A percentile compares a stretch with the other conserved stretches of the same genome.
These are phyloP conservation scores for Evansstolkia leycettana DNA, from an alignment of 495 filamentous ascomycete species.

Conservation along the genomic window DNA sequence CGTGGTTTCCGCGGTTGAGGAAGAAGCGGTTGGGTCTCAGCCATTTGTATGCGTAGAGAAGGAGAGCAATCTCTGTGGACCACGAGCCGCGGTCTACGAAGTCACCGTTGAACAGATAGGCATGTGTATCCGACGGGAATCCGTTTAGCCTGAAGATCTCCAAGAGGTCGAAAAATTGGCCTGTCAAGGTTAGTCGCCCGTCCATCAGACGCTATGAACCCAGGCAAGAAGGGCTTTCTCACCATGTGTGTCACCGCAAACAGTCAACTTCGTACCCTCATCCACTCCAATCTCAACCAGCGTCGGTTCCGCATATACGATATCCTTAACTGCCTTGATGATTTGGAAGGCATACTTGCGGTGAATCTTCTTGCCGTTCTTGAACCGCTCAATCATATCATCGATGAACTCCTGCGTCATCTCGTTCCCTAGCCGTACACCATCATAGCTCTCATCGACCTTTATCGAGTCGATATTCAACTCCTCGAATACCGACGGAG, in stretches of 20 bases:
- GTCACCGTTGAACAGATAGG: slow-evolving; percentile 97
- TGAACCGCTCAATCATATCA: slow-evolving; percentile 94
- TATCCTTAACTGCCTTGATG: slow-evolving; percentile 72
- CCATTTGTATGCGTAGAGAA: slow-evolving; percentile 97
- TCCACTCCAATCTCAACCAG: slow-evolving; percentile 91
- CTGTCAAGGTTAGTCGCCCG: slow-evolving; percentile 26
- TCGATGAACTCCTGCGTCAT: slow-evolving; percentile 96
- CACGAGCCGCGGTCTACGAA: slow-evolving; percentile 97
- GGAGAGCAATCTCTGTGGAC: slow-evolving; percentile 90
- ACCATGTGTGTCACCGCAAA: slow-evolving; percentile 98
- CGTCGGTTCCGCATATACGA: slow-evolving; percentile 85
- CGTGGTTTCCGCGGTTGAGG: slow-evolving; percentile 97
- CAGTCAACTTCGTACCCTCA: slow-evolving; percentile 66
- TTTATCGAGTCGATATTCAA: slow-evolving; percentile 76
- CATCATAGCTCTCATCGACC: slow-evolving; percentile 78
- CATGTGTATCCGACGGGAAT: slow-evolving; percentile 66
- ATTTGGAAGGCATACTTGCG: slow-evolving; percentile 98
- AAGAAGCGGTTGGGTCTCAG: slow-evolving; percentile 77
- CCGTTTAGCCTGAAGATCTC: slow-evolving; percentile 93
- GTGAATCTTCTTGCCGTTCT: slow-evolving; percentile 87
- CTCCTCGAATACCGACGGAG: slow-evolving; percentile 80
- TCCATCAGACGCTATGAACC: not conserved
- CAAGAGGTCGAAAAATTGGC: slow-evolving; percentile 96
- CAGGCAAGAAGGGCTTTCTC: slow-evolving; percentile 21
- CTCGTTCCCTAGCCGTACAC: slow-evolving; percentile 58